Evolutionary conservation across 805 yeast genomes (phyloP), one percentile per base, ranked within the genome.

Genomic region (Henningerozyma blattae): DNA sequence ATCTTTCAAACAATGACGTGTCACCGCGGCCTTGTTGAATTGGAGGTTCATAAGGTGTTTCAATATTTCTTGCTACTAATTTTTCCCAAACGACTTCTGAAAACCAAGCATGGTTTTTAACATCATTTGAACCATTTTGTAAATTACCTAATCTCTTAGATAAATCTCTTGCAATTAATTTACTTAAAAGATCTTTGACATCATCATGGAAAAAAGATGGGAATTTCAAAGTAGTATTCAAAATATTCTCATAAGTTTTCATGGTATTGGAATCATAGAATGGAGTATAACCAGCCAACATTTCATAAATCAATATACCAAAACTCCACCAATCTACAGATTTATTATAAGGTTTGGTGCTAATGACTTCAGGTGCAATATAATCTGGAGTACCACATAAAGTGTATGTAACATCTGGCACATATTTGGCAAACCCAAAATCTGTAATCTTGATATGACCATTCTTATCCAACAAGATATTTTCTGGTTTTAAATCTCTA

Each of bases 271-370:
- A 72, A 52, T 85, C 94, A 60, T 84, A 86, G 53, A 86, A 86
- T 18, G 96, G 95, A 4, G 96, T 87, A 59, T 81, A 81, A 8
- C 96, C 96, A 3, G 95, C 82, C 43, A 86, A 68, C 96, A 86
- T 86, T 60, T 86, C 96, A 56, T 75, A 86, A 25, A 86, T 83
- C 34, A 86, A 66, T 25, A 86, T 82, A 9, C 96, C 96, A 45
- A 86, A 70, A 2, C 94, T 83, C 96, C 96, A 86, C 95, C 95
- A 86, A 57, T 86, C 96, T 27, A 86, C 94, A 12, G 91, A 78
- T 56, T 85, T 85, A 59, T 86, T 86, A 61, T 86, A 86, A 1
- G 95, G 94, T 57, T 84, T 85, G 15, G 94, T 79, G 22, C 93
- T 79, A 34, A 86, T 84, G 3, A 86, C 95, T 57, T 86, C 96